Evolutionary conservation across 1,284 basidiomycete species (phyloP), one percentile per base, ranked within the genome.

Genomic region (Marasmius fiardii): DNA sequence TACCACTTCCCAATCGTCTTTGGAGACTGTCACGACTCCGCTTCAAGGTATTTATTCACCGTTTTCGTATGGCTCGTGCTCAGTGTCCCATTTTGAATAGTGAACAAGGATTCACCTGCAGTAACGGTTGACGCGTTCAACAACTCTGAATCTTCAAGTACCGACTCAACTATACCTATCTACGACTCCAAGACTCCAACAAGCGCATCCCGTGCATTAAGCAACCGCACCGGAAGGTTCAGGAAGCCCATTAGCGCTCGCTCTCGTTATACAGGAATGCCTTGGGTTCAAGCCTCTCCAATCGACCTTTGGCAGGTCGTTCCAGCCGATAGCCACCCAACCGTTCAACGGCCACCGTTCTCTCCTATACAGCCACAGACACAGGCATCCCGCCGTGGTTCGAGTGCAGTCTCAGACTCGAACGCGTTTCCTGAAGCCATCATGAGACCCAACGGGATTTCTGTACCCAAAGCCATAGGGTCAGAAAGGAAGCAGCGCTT

Each of bases 261-360:
- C 20, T 49, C 47, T 26, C 47, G 47, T n/a, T 11, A 16, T 20
- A 31, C 47, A 1, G 24, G 47, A n/a, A 49, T 49, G 47, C 47
- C 47, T 49, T 31, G 47, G 47, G 31, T 49, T 31, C 47, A 49
- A 11, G 31, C 47, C 23, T 49, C 47, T 31, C 47, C 47, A 4
- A 24, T 11, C 6, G 47, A 49, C 26, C 47, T 49, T 20, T 49
- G 47, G 47, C 47, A 49, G 28, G 28, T 49, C 28, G 47, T 49
- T 21, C n/a, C 26, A 16, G n/a, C n/a, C n/a, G 47, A 26, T 7
- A n/a, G 18, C 31, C 26, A 14, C 8, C 24, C 18, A 16, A 18
- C 26, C 5, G 4, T 14, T n/a, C 24, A 28, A 33, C 4, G 12
- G 16, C 26, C 26, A 33, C 47, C 24, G 8, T 33, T 31, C 14